Conservation (phyloP, 805 yeast genomes). For the Schizosaccharomyces osmophilus region DNA sequence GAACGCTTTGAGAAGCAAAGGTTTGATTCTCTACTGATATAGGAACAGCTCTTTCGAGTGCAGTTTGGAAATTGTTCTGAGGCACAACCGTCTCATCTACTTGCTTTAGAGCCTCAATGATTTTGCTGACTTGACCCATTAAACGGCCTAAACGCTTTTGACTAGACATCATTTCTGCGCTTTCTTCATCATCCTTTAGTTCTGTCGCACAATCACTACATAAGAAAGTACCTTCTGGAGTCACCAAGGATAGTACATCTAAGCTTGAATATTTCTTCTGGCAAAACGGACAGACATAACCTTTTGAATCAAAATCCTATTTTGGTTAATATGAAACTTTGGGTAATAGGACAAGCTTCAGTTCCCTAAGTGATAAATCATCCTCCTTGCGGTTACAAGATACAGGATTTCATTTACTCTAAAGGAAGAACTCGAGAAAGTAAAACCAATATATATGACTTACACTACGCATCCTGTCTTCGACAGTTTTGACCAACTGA, state of each 20-base stretch:
- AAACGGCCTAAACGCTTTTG: slow-evolving; percentile 61
- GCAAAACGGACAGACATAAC: slow-evolving; percentile 76
- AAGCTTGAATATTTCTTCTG: slow-evolving; percentile 55
- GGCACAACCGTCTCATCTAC: slow-evolving; percentile 60
- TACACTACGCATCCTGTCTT: slow-evolving; percentile 51
- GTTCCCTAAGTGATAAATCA: too few species aligned
- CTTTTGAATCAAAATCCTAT: slow-evolving; percentile 64
- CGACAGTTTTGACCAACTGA: slow-evolving; percentile 49
- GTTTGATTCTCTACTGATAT: slow-evolving; percentile 28
- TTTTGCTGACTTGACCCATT: slow-evolving; percentile 76
- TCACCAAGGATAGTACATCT: slow-evolving; percentile 63
- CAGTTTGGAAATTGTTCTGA: slow-evolving; percentile 72
- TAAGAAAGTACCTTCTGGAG: slow-evolving; percentile 56
- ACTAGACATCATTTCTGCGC: slow-evolving; percentile 53
- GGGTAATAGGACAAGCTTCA: too few species aligned
- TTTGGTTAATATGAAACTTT: neutral
- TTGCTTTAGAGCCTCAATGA: slow-evolving; percentile 57
- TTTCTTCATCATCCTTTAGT: slow-evolving; percentile 68
- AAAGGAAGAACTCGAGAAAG: neutral
- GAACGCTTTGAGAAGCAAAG: neutral
- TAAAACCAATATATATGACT: neutral
- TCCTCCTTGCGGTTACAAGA: neutral
- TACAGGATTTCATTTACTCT: neutral
- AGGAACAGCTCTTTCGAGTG: slow-evolving; percentile 59
- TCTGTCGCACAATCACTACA: slow-evolving; percentile 66